phyloP scores from a whole-genome alignment of 495 filamentous ascomycete species.

The Penicillium waksmanii region DNA sequence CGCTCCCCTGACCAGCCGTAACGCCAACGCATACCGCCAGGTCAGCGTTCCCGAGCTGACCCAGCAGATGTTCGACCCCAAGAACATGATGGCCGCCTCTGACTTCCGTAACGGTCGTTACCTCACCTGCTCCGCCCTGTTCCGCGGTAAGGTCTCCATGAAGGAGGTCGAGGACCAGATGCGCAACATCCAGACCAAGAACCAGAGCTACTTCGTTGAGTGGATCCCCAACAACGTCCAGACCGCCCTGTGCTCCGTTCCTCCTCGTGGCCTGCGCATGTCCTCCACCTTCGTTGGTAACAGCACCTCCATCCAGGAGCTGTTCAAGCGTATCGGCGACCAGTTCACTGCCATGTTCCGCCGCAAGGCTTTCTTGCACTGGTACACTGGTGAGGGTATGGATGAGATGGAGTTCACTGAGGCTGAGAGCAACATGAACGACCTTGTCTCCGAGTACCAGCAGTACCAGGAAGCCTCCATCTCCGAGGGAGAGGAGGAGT shows the following conservation, averaged over 20 bases:
- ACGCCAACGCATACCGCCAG: constrained; percentile 93
- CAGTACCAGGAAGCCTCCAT: constrained; percentile 99
- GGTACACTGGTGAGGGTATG: constrained; percentile 99
- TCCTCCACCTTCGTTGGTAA: constrained; percentile 99
- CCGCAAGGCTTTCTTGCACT: constrained; percentile 99
- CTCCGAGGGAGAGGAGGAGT: constrained; percentile 72
- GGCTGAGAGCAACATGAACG: constrained; percentile 99
- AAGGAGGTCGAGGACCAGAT: constrained; percentile 99
- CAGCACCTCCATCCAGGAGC: constrained; percentile 99
- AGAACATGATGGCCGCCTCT: constrained; percentile 99
- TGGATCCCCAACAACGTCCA: constrained; percentile 99
- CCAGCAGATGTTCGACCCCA: constrained; percentile 99
- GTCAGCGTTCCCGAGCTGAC: constrained; percentile 98
- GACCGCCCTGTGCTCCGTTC: constrained; percentile 99
- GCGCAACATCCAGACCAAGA: constrained; percentile 99
- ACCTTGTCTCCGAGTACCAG: constrained; percentile 99
- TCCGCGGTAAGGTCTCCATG: constrained; percentile 99
- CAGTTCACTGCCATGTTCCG: constrained; percentile 99
- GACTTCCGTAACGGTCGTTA: constrained; percentile 99
- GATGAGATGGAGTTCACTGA: constrained; percentile 99
- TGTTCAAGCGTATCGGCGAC: constrained; percentile 99
- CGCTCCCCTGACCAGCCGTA: constrained; percentile 96
- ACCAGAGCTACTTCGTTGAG: constrained; percentile 99
- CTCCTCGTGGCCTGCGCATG: constrained; percentile 98
- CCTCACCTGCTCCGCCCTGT: constrained; percentile 99